A percentile compares a stretch with the other conserved stretches of the same genome.
These are phyloP conservation scores for Fimicolochytrium jonesii DNA, from an alignment of 192 early-diverging fungal species.

Conservation along the genomic window DNA sequence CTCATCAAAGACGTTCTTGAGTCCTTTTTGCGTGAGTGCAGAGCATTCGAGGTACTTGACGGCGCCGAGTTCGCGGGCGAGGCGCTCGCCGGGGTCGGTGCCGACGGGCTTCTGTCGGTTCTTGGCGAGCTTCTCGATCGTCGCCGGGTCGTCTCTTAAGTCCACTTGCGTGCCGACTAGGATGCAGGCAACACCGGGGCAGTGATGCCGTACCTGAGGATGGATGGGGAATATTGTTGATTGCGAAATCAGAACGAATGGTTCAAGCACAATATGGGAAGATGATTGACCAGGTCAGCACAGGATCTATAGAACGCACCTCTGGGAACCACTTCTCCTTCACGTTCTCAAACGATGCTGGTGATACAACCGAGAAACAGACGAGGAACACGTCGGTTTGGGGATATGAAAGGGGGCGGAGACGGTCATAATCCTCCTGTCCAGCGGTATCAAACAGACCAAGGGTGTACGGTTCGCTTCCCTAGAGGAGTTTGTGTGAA, in stretches of 20 bases:
- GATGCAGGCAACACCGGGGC: slow-evolving; percentile 90
- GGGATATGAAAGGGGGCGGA: slow-evolving; percentile 90
- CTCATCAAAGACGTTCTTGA: slow-evolving; percentile 97
- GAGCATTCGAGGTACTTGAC: slow-evolving; percentile 94
- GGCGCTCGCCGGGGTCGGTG: slow-evolving; percentile 72
- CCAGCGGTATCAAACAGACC: slow-evolving; percentile 96
- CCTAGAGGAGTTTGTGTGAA: slow-evolving; percentile 41
- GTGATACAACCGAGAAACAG: slow-evolving; percentile 88
- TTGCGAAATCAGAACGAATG: background rate
- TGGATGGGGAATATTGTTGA: background rate
- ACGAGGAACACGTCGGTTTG: slow-evolving; percentile 95
- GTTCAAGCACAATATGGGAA: background rate
- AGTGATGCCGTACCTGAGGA: slow-evolving; percentile 75
- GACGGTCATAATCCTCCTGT: slow-evolving; percentile 93
- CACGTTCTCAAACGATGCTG: slow-evolving; percentile 92
- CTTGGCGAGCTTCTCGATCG: slow-evolving; percentile 73
- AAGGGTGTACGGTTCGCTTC: slow-evolving; percentile 91
- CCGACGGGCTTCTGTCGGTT: slow-evolving; percentile 81
- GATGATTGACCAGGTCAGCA: background rate
- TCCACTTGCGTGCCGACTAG: slow-evolving; percentile 93
- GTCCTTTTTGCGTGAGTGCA: slow-evolving; percentile 84
- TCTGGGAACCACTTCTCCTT: slow-evolving; percentile 96
- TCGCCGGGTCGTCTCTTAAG: slow-evolving; percentile 78
- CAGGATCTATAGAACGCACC: slow-evolving; percentile 40
- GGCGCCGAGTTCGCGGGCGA: slow-evolving; percentile 77